Base-by-base conservation (phyloP, 2,329 filamentous ascomycete genomes). In the Xylariaceae sp. region DNA sequence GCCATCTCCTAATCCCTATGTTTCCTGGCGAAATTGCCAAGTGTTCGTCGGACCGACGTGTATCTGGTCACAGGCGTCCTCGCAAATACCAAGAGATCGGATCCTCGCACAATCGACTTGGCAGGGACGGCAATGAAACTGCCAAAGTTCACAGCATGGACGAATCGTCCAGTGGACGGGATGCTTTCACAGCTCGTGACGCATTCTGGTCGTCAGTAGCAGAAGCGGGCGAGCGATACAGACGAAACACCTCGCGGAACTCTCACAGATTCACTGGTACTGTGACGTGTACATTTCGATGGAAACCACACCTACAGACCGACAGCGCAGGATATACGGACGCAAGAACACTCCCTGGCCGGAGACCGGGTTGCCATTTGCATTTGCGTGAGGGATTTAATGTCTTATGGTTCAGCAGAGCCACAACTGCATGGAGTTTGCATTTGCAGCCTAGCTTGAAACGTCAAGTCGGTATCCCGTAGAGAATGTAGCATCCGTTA, bases 51-150 rank as follows among this genome's bases (percentile, higher is more conserved):
- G 44, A 36, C 44, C 44, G 44, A 47, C 41, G 44, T 46, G 37
- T 46, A 34, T 38, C 44, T 42, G 33, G 32, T 41, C 34, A 39
- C 27, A 38, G 27, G 39, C 34, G 37, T 39, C 23, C 42, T 12
- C 45, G 34, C 21, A 33, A 39, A 42, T 45, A 45, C 45, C 42
- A 47, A 45, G 45, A 47, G 45, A 47, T 47, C 42, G 26, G 36
- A 39, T 39, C 45, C 38, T 36, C 36, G 13, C 31, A 35, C 36
- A 41, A 43, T 47, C 45, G 42, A 39, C 45, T 47, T 47, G 45
- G 45, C 45, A 47, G 45, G 45, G 36, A 41, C 45, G 45, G 36
- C 39, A 47, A 36, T 44, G 41, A 47, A 36, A 42, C 41, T 46
- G 21, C 14, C 27, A 44, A 39, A 42, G 34, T 46, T 28, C 14